Evolutionary conservation across 2,329 filamentous ascomycete genomes (phyloP).

Genomic region (Phyllosticta paracitricarpa): DNA sequence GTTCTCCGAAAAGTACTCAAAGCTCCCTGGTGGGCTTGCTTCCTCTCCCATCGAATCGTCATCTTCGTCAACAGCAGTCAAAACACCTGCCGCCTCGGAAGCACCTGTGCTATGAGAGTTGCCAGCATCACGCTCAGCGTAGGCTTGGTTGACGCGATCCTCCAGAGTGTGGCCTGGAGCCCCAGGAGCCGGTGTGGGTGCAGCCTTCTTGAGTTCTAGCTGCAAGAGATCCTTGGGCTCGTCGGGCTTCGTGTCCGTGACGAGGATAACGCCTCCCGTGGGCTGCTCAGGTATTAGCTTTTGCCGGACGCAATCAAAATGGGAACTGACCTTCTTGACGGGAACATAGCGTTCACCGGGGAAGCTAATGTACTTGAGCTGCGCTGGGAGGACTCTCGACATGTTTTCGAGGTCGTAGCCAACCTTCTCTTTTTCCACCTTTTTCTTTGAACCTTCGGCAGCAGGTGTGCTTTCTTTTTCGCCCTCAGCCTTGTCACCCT

Average conservation of each 20-base stretch:
- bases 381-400: conserved; percentile 82
- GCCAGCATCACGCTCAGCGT: conserved; percentile 14
- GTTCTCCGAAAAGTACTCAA: conserved; percentile 69
- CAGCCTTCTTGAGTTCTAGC: conserved; percentile 77
- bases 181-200: conserved; percentile 36
- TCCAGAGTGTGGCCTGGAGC: conserved; percentile 25
- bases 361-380: conserved; percentile 95
- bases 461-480: conserved; percentile 47
- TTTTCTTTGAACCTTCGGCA: conserved; percentile 65
- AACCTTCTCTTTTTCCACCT: conserved; percentile 88
- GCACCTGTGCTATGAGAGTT: conserved; percentile 40
- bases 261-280: conserved; percentile 86
- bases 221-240: conserved; percentile 76
- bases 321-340: conserved; percentile 65
- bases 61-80: conserved; percentile 84
- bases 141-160: conserved; percentile 19
- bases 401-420: conserved; percentile 96
- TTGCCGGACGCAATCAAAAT: conserved; percentile 2
- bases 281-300: conserved; percentile 50
- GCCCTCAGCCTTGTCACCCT: conserved; percentile 28
- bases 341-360: conserved; percentile 83
- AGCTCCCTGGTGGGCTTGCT: conserved; percentile 58
- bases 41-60: conserved; percentile 55
- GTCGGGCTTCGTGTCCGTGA: conserved; percentile 71
- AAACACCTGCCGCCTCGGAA: conserved; percentile 64